Evolutionary conservation across 257 asterid genomes (phyloP).

Genomic region (Solanum boliviense): DNA sequence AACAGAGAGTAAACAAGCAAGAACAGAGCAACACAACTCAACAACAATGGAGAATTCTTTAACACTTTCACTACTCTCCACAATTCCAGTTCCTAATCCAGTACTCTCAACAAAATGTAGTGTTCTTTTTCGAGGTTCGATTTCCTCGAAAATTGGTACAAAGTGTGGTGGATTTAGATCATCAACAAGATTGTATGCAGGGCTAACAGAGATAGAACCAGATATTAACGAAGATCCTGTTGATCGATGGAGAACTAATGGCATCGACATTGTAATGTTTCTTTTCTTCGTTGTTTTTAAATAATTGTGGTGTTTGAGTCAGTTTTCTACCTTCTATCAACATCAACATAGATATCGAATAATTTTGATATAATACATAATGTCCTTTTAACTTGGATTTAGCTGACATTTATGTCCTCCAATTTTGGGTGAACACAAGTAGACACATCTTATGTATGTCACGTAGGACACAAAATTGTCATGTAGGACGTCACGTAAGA

Average conservation of each 20-base stretch:
- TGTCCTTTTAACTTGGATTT: background rate
- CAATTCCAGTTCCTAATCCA: constrained; percentile 25
- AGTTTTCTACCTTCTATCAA: background rate
- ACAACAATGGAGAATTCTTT: constrained; percentile 41
- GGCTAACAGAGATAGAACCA: constrained; percentile 62
- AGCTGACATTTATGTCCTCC: no score
- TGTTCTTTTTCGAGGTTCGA: background rate
- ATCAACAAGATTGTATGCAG: constrained; percentile 52
- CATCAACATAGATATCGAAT: background rate
- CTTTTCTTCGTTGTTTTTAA: background rate
- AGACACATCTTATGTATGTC: no score
- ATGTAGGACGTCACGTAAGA: no score
- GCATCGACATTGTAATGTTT: constrained; percentile 37
- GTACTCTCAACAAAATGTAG: constrained; percentile 7
- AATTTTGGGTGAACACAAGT: no score
- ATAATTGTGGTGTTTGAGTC: background rate
- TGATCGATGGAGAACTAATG: constrained; percentile 74
- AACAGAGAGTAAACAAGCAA: background rate
- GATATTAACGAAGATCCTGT: constrained; percentile 75
- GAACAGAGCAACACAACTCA: background rate
- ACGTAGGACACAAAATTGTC: no score
- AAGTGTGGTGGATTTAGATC: constrained; percentile 12
- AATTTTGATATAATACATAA: background rate
- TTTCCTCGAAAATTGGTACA: constrained; percentile 5
- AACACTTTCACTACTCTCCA: constrained; percentile 24